These are phyloP conservation scores for Kwoniella sp. DNA, from an alignment of 768 basidiomycete genomes.

Conservation along the genomic window DNA sequence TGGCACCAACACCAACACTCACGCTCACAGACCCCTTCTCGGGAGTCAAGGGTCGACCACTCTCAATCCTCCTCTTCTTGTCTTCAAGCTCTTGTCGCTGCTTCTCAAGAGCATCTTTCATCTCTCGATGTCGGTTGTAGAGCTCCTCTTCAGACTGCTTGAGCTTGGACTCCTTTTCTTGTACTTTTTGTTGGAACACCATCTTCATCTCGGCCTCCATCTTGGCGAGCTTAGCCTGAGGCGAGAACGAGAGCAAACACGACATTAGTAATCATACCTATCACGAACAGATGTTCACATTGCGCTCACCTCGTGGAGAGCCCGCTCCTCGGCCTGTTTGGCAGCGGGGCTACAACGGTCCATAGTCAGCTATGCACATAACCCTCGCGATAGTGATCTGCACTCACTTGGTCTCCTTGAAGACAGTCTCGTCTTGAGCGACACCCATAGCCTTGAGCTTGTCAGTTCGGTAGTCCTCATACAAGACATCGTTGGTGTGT, in stretches of 20 bases:
- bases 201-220: conserved; percentile 99
- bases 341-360: conserved; percentile 74
- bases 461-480: conserved; percentile 98
- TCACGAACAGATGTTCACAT: background rate
- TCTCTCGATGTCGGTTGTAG: conserved; percentile 96
- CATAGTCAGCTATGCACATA: background rate
- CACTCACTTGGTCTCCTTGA: conserved; percentile 98
- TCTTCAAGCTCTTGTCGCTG: conserved; percentile 94
- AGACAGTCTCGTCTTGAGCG: conserved; percentile 92
- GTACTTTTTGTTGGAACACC: conserved; percentile 99
- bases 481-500: conserved; percentile 91
- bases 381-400: background rate
- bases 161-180: conserved; percentile 97
- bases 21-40: conserved; percentile 80
- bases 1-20: background rate
- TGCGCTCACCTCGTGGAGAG: conserved; percentile 71
- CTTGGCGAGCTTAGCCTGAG: conserved; percentile 72
- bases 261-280: background rate
- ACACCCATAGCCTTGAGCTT: conserved; percentile 97
- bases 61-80: conserved; percentile 95
- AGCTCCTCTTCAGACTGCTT: conserved; percentile 99
- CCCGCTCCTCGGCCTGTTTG: conserved; percentile 92
- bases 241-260: background rate
- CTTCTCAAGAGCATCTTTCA: conserved; percentile 99
- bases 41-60: conserved; percentile 89